Evolutionary conservation across 371 early-diverging fungal genomes (phyloP).

Genomic region (Globomyces sp.): DNA sequence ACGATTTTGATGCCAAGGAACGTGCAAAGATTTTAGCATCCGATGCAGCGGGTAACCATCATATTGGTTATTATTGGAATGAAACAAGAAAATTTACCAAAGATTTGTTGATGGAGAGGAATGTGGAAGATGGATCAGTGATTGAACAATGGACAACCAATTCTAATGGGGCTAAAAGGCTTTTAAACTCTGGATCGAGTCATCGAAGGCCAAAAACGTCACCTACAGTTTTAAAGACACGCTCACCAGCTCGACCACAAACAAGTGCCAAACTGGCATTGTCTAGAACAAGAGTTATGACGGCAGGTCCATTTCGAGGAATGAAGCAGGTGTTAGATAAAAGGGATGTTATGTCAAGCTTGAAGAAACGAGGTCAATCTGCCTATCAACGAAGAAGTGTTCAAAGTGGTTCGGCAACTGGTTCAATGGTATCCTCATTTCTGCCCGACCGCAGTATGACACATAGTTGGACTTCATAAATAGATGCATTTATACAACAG

Average conservation of each 20-base stretch:
- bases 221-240: not conserved
- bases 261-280: slow-evolving; percentile 1
- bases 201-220: slow-evolving; percentile 1
- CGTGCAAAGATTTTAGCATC: not conserved
- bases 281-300: slow-evolving; percentile 9
- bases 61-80: slow-evolving; percentile 11
- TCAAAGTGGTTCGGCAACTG: no score
- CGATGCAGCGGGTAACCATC: slow-evolving; percentile 2
- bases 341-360: no score
- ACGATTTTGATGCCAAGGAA: slow-evolving; percentile 18
- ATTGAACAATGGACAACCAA: not conserved
- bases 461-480: no score
- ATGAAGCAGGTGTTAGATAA: no score
- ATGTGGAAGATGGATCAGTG: not conserved
- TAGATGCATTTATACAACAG: no score
- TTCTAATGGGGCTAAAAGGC: not conserved
- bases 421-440: no score
- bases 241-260: not conserved
- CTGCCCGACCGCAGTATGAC: no score
- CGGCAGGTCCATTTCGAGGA: not conserved
- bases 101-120: not conserved
- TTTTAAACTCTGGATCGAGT: not conserved
- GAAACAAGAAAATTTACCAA: not conserved
- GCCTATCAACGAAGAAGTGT: no score
- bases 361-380: no score